Conservation (phyloP, 495 filamentous ascomycete species). For the Trypethelium eluteriae region DNA sequence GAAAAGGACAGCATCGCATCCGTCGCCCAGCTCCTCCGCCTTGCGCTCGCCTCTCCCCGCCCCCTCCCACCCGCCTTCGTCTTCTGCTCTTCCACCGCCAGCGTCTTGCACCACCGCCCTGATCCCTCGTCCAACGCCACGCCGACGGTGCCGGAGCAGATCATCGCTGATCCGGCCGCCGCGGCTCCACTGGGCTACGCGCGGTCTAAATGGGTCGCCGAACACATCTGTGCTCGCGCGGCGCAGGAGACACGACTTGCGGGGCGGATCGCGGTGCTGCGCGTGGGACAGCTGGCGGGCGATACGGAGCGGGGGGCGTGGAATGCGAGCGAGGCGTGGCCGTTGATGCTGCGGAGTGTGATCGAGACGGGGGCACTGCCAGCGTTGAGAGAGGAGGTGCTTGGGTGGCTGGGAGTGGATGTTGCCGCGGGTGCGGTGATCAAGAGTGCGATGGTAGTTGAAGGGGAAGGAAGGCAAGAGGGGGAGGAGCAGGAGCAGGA, state of each 20-base stretch:
- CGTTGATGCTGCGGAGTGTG: conserved; percentile 48
- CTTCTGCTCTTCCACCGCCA: conserved; percentile 56
- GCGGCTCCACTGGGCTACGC: conserved; percentile 53
- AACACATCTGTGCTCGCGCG: conserved; percentile 42
- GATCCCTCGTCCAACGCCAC: not conserved
- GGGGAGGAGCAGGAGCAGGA: conserved; percentile 3
- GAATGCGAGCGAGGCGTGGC: conserved; percentile 58
- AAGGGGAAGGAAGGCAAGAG: conserved; percentile 32
- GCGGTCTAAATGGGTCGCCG: conserved; percentile 56
- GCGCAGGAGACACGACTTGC: conserved; percentile 23
- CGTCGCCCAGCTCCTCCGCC: conserved; percentile 47
- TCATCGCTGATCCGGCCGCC: conserved; percentile 42
- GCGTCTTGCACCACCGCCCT: conserved; percentile 25
- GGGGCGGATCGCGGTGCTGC: conserved; percentile 37
- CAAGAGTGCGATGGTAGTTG: conserved; percentile 21
- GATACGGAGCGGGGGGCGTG: conserved; percentile 50
- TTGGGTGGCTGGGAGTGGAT: conserved; percentile 55
- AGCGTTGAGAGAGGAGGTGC: conserved; percentile 39
- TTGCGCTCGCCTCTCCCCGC: conserved; percentile 40
- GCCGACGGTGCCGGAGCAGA: conserved; percentile 40
- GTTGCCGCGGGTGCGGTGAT: conserved; percentile 45
- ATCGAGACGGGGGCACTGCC: conserved; percentile 46
- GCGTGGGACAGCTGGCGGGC: conserved; percentile 54
- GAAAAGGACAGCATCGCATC: conserved; percentile 47
- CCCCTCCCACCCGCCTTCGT: conserved; percentile 37